phyloP scores from a whole-genome alignment of 192 early-diverging fungal genomes.

The Backusella sp. region DNA sequence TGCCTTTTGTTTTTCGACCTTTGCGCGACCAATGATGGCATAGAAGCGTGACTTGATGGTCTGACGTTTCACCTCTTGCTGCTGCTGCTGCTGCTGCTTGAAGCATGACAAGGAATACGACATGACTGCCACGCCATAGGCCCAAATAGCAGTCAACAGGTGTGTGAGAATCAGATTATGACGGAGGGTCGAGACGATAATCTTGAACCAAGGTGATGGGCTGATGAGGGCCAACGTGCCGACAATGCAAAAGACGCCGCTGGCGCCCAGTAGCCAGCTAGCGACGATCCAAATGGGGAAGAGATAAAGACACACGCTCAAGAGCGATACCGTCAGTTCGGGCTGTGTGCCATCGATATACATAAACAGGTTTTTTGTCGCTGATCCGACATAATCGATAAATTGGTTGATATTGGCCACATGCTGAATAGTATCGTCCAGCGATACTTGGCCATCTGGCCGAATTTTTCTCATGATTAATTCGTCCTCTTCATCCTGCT shows the following conservation, averaged over 20 bases:
- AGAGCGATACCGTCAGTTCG: slow-evolving; percentile 15
- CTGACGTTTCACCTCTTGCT: neutral
- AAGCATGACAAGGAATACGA: slow-evolving; percentile 1
- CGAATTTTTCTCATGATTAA: slow-evolving; percentile 24
- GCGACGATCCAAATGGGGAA: slow-evolving; percentile 18
- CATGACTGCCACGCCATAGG: slow-evolving; percentile 20
- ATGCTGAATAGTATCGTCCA: slow-evolving; percentile 33
- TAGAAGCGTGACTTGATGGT: slow-evolving; percentile 1
- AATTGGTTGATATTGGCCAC: slow-evolving; percentile 16
- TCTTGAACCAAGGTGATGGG: slow-evolving; percentile 22
- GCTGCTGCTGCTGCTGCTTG: neutral
- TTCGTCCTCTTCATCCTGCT: slow-evolving; percentile 31
- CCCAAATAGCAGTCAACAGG: slow-evolving; percentile 12
- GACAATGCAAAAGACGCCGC: slow-evolving; percentile 9
- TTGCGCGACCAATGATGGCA: slow-evolving; percentile 18
- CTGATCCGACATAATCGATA: neutral
- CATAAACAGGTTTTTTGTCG: neutral
- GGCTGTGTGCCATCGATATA: slow-evolving; percentile 26
- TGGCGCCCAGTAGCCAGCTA: slow-evolving; percentile 12
- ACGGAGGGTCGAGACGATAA: slow-evolving; percentile 6
- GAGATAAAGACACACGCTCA: slow-evolving; percentile 18
- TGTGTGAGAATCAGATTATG: slow-evolving; percentile 14
- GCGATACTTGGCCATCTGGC: slow-evolving; percentile 21
- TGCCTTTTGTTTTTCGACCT: slow-evolving; percentile 17
- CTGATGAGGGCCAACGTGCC: slow-evolving; percentile 7